Percentiles rank a stretch among this genome's conserved stretches.
phyloP scores from a whole-genome alignment of 192 early-diverging fungal species.

The Backusella circina region DNA sequence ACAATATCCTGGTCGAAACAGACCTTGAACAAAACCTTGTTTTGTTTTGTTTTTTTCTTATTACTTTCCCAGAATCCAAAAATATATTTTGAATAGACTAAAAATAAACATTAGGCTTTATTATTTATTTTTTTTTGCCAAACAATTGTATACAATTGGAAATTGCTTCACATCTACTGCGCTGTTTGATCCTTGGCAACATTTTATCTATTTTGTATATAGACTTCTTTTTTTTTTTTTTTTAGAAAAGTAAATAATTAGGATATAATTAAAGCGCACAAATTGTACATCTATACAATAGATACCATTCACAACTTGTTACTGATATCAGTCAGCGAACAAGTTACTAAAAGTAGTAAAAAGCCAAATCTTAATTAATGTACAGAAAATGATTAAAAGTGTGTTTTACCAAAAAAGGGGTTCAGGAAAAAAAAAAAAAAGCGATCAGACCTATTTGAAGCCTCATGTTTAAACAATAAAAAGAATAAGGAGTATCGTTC shows the following conservation, averaged over 20 bases:
- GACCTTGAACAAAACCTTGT: not conserved
- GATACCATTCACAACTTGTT: not conserved
- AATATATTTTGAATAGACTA: conserved; percentile 2
- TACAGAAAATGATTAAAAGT: not conserved
- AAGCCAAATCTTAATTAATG: not conserved
- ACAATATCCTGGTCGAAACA: not conserved
- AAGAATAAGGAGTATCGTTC: not conserved
- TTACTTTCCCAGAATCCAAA: not conserved
- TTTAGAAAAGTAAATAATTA: not conserved
- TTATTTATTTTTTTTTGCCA: not conserved
- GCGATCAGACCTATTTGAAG: not conserved
- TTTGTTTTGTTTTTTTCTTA: not conserved
- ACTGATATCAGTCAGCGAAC: not conserved
- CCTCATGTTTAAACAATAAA: not conserved
- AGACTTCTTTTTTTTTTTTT: not conserved
- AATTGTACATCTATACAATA: not conserved
- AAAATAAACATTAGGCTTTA: not conserved
- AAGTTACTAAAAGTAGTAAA: not conserved
- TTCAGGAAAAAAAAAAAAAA: not conserved
- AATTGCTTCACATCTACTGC: not conserved
- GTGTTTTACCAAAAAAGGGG: not conserved
- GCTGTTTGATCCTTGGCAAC: not conserved
- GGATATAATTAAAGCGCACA: not conserved
- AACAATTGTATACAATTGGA: not conserved
- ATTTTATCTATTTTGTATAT: not conserved